Base-by-base conservation (phyloP, 2,329 filamentous ascomycete genomes). In the Drechmeria coniospora region DNA sequence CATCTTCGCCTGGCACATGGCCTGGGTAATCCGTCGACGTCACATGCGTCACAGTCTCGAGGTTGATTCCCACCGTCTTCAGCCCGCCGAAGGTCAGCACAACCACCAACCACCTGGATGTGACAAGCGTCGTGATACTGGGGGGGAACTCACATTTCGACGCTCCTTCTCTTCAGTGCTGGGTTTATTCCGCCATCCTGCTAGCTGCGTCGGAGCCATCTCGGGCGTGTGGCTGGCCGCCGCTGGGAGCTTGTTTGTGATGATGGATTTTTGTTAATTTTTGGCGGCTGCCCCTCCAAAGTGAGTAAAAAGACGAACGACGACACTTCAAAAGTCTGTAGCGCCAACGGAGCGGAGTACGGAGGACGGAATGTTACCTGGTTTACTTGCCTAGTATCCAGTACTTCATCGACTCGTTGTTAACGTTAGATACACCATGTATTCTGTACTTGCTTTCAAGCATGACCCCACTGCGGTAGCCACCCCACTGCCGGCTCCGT, bases 1-100 rank as follows among this genome's bases (percentile, higher is more conserved):
- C 68, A 55, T 92, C 79, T 59, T 95, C 90, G 42, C 81, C 81
- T 3, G 82, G 79, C 61, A 77, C 90, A 54, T 93, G 83, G 39
- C 79, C 79, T 11, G 92, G 92, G 51, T 87, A 93, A 50, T 95
- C 87, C 44, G 76, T 92, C 25, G 84, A 90, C 36, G 77, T 69
- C 43, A 87, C 79, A 59, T 95, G 74, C 41, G 79, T 80, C 46
- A 98, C 79, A 14, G 82, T 94, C 57, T 98, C 90, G 41, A 74
- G 64, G 53, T 90, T 82, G 57, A 98, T 75, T 42, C 77, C 74
- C 46, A 98, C 76, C 42, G 81, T 78, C 80, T 93, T 43, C 17
- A 21, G 26, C 25, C 14, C 28, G 17, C 14, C 27, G 13, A 25
- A 13, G 20, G 32, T 36, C 34, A 42, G 37, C 23, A 14, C n/a